These are phyloP conservation scores for Aureobasidium sp. DNA, from an alignment of 2,329 filamentous ascomycete genomes.

Conservation along the genomic window DNA sequence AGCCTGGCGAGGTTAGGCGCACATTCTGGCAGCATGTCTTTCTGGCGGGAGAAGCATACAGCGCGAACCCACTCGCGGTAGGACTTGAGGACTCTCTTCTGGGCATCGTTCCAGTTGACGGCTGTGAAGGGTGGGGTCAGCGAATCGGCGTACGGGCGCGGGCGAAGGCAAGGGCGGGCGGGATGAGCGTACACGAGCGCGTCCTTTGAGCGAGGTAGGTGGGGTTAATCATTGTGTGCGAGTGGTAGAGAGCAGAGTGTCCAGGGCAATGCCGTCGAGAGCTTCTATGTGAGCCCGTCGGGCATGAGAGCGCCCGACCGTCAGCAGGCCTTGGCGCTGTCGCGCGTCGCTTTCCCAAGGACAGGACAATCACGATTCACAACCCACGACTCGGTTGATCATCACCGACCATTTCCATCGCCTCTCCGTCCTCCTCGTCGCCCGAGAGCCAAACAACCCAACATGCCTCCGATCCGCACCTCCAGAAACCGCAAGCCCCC, in stretches of 20 bases:
- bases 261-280: neutral
- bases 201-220: conserved; percentile 70
- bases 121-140: conserved; percentile 48
- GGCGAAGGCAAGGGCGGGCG: neutral
- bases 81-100: conserved; percentile 73
- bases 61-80: conserved; percentile 96
- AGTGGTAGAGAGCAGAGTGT: neutral
- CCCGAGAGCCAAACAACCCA: neutral
- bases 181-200: conserved; percentile 42
- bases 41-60: conserved; percentile 54
- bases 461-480: conserved; percentile 71
- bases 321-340: neutral
- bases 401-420: no score
- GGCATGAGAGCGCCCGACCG: no score
- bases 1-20: conserved; percentile 51
- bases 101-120: conserved; percentile 82
- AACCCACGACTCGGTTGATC: neutral
- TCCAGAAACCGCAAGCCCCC: conserved; percentile 73
- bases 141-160: conserved; percentile 22
- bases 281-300: neutral
- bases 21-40: neutral
- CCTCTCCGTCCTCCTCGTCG: neutral
- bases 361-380: no score
- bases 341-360: conserved; percentile 7
- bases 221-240: conserved; percentile 65